These are phyloP conservation scores for Bimuria novae-zelandiae DNA, from an alignment of 2,329 filamentous ascomycete species.

Conservation along the genomic window DNA sequence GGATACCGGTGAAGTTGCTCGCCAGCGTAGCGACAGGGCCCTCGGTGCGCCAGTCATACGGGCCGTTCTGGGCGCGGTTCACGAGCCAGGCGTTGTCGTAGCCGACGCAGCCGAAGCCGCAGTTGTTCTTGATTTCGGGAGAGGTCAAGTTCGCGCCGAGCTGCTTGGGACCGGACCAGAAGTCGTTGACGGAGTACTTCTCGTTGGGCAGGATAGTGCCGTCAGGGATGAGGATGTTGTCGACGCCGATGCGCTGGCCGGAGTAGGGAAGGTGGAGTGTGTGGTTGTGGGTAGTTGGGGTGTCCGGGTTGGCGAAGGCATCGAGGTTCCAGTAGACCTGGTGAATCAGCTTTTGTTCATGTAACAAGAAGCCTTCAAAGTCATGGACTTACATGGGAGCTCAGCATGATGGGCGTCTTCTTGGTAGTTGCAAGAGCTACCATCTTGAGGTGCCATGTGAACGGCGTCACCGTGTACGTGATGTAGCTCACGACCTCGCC, in stretches of 20 bases:
- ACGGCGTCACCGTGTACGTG: constrained; percentile 70
- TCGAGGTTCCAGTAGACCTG: constrained; percentile 85
- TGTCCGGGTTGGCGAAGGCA: constrained; percentile 75
- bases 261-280: constrained; percentile 74
- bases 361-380: not conserved
- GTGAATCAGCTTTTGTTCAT: constrained; percentile 4
- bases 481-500: constrained; percentile 75
- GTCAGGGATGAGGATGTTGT: constrained; percentile 57
- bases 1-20: constrained; percentile 79
- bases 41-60: constrained; percentile 66
- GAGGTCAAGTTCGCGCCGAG: constrained; percentile 71
- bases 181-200: constrained; percentile 72
- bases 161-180: constrained; percentile 81
- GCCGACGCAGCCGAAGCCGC: constrained; percentile 79
- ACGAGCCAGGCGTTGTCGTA: constrained; percentile 79
- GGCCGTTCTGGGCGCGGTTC: constrained; percentile 62
- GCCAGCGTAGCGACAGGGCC: constrained; percentile 68
- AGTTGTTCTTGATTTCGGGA: constrained; percentile 70
- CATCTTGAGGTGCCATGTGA: constrained; percentile 75
- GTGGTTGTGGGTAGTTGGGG: constrained; percentile 69
- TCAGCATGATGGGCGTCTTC: constrained; percentile 83
- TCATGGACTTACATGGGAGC: constrained; percentile 61
- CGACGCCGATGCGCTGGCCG: constrained; percentile 69
- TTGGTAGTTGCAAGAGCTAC: constrained; percentile 71
- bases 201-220: constrained; percentile 70